A percentile compares a stretch with the other conserved stretches of the same genome.
Conservation (phyloP, 2,329 filamentous ascomycete species). For the Fusarium irregulare region DNA sequence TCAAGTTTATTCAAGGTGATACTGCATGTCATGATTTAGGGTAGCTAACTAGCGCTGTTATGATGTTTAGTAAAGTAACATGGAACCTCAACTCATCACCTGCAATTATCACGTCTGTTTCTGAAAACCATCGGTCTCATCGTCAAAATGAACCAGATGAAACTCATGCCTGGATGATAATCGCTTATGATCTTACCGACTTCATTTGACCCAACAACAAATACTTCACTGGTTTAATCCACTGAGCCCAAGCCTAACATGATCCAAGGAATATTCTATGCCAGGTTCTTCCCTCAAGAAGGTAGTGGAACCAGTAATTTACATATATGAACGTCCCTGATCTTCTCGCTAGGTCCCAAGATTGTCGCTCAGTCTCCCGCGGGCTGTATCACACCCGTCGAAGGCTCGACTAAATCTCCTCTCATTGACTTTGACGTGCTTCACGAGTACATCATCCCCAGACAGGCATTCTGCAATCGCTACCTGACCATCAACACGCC, state of each 20-base stretch:
- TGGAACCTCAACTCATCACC: slow-evolving; percentile 6
- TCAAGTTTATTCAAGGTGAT: background rate
- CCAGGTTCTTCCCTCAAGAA: slow-evolving; percentile 74
- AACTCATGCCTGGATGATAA: background rate
- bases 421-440: slow-evolving; percentile 89
- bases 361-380: slow-evolving; percentile 72
- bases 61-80: background rate
- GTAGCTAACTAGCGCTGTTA: slow-evolving; percentile 11
- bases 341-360: slow-evolving; percentile 61
- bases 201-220: background rate
- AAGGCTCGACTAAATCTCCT: slow-evolving; percentile 58
- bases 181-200: background rate
- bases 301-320: slow-evolving; percentile 54
- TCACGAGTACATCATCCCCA: slow-evolving; percentile 92
- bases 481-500: slow-evolving; percentile 83
- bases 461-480: slow-evolving; percentile 94
- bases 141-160: background rate
- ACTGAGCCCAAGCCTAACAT: slow-evolving; percentile 53
- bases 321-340: background rate
- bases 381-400: slow-evolving; percentile 67
- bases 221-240: slow-evolving; percentile 15
- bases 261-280: slow-evolving; percentile 79
- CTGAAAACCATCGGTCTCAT: background rate
- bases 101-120: background rate
- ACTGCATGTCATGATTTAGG: slow-evolving; percentile 8